These are phyloP conservation scores for Naganishia friedmannii DNA, from an alignment of 768 basidiomycete genomes.

Conservation along the genomic window DNA sequence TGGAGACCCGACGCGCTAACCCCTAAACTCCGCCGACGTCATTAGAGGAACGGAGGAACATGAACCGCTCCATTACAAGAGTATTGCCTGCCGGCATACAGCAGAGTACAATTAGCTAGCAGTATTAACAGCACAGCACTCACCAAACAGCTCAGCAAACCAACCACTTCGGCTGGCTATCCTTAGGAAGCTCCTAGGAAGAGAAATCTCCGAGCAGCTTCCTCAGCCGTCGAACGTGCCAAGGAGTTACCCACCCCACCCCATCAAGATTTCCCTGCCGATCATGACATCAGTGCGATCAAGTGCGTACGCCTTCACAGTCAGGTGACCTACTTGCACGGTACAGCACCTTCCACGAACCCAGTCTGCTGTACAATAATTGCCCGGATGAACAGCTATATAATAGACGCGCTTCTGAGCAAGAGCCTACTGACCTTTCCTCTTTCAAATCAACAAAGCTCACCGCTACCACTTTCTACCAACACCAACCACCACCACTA, in stretches of 20 bases:
- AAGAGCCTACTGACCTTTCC: no score
- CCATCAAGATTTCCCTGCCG: constrained; percentile 1
- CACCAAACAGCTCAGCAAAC: background rate
- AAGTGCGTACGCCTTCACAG: background rate
- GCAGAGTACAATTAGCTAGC: background rate
- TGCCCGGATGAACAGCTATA: constrained; percentile 5
- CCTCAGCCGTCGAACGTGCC: no score
- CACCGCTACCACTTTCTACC: constrained; percentile 17
- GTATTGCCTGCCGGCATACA: background rate
- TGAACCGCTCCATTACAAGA: background rate
- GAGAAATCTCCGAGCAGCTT: no score
- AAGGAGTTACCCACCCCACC: no score
- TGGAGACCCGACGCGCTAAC: background rate
- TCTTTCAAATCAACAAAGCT: background rate
- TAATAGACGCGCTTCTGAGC: background rate
- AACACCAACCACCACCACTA: constrained; percentile 18
- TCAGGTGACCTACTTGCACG: background rate
- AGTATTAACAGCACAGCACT: background rate
- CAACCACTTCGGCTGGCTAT: no score
- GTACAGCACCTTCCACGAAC: background rate
- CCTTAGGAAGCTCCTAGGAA: no score
- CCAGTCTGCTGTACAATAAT: background rate
- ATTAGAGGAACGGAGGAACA: background rate
- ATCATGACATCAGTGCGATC: constrained; percentile 9
- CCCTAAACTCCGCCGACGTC: background rate